Conservation (phyloP, 2,329 filamentous ascomycete species). For the Neonectria ditissima region DNA sequence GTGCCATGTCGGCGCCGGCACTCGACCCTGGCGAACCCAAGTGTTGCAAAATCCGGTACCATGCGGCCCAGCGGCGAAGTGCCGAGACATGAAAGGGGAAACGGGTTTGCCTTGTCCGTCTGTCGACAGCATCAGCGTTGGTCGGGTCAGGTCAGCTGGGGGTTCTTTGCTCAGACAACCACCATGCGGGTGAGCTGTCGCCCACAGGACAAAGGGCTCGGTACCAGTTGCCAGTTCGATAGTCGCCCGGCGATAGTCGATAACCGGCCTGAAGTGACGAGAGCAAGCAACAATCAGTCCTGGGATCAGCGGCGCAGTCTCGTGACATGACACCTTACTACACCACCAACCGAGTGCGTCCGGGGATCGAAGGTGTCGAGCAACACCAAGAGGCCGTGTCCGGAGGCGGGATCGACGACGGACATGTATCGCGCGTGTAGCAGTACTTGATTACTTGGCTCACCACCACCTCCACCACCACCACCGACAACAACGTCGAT, state of each 20-base stretch:
- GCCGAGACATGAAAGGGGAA: conserved; percentile 1
- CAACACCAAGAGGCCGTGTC: neutral
- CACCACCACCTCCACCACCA: conserved; percentile 5
- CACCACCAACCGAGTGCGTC: neutral
- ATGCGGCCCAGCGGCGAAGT: conserved; percentile 18
- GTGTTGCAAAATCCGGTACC: conserved; percentile 15
- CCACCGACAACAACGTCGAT: too few species aligned
- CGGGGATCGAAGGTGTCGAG: neutral
- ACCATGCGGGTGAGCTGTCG: conserved; percentile 23
- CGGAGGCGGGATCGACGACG: neutral
- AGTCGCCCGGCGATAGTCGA: neutral
- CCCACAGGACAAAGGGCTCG: conserved; percentile 15
- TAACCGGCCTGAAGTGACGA: neutral
- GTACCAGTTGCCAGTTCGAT: conserved; percentile 4
- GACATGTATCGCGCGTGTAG: conserved; percentile 21
- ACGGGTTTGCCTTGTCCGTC: neutral
- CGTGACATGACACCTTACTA: neutral
- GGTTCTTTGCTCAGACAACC: conserved; percentile 6
- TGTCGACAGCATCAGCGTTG: neutral
- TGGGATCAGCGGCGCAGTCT: conserved; percentile 7
- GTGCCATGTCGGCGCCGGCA: conserved; percentile 1
- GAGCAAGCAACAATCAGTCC: neutral
- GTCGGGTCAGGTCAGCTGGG: conserved; percentile 14
- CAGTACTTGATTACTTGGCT: conserved; percentile 22
- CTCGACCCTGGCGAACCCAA: conserved; percentile 13